These are phyloP conservation scores for Cunninghamia lanceolata DNA, from an alignment of 75 land plant species.

Conservation along the genomic window DNA sequence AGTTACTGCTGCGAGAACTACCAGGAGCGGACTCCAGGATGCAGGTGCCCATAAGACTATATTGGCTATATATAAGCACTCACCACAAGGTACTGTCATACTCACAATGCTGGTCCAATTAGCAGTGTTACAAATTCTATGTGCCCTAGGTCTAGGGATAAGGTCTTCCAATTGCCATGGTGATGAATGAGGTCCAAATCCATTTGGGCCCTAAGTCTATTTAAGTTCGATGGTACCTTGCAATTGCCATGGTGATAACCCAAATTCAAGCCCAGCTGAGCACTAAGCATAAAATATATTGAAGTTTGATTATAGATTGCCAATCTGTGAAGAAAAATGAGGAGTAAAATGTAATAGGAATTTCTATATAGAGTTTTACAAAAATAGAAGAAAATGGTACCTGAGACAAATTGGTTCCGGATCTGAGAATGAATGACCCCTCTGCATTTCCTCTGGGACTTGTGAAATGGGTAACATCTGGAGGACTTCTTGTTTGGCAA, in stretches of 20 bases:
- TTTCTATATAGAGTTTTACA: not conserved
- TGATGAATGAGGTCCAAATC: not conserved
- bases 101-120: not conserved
- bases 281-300: not conserved
- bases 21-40: not conserved
- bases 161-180: not conserved
- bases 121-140: not conserved
- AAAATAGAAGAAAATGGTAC: slow-evolving; percentile 11
- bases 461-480: slow-evolving; percentile 35
- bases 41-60: not conserved
- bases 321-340: not conserved
- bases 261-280: not conserved
- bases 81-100: not conserved
- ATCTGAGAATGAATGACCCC: slow-evolving; percentile 38
- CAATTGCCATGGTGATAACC: not conserved
- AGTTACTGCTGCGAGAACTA: not conserved
- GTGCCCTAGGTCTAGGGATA: not conserved
- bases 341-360: not conserved
- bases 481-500: slow-evolving; percentile 22
- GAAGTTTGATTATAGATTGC: not conserved
- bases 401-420: slow-evolving; percentile 40
- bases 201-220: not conserved
- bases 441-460: slow-evolving; percentile 29
- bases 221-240: not conserved
- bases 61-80: not conserved